Percentiles rank a stretch among this genome's conserved stretches.
Conservation (phyloP, 2,329 filamentous ascomycete genomes). For the Lasiodiplodia hormozganensis region DNA sequence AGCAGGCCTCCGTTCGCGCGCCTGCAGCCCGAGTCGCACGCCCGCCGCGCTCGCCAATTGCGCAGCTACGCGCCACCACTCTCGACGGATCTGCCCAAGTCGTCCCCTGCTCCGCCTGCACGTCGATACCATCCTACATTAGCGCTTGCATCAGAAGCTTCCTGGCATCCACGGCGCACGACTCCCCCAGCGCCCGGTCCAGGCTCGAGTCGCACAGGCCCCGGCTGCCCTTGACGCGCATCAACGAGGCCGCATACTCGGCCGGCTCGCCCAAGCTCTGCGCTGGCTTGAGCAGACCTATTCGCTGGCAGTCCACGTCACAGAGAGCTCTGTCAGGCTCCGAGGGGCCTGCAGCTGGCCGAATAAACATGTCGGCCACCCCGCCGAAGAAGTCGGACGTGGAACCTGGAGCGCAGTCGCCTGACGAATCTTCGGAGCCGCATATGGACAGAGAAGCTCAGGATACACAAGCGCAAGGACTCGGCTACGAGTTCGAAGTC, state of each 20-base stretch:
- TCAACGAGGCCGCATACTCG: conserved; percentile 42
- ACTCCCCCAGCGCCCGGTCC: conserved; percentile 20
- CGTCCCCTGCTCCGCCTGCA: conserved; percentile 27
- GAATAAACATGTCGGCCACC: conserved; percentile 93
- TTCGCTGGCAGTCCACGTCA: conserved; percentile 34
- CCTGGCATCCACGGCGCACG: conserved; percentile 26
- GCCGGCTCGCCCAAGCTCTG: conserved; percentile 33
- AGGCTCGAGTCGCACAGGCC: conserved; percentile 30
- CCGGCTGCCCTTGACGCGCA: conserved; percentile 30
- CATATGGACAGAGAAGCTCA: conserved; percentile 86
- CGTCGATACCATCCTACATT: conserved; percentile 28
- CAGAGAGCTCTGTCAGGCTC: conserved; percentile 47
- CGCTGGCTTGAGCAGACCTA: conserved; percentile 31
- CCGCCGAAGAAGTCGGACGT: conserved; percentile 87
- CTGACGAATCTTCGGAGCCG: conserved; percentile 81
- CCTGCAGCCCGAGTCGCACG: conserved; percentile 30
- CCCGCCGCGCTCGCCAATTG: conserved; percentile 28
- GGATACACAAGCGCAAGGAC: conserved; percentile 76
- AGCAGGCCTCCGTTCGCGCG: conserved; percentile 21
- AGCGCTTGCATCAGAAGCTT: conserved; percentile 29
- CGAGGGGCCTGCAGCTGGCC: conserved; percentile 57
- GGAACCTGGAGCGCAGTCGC: conserved; percentile 90
- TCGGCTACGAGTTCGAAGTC: conserved; percentile 94
- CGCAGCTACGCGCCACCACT: conserved; percentile 27
- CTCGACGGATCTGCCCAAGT: conserved; percentile 25